Base-by-base conservation (phyloP, 495 filamentous ascomycete genomes). In the Tetracladium marchalianum region DNA sequence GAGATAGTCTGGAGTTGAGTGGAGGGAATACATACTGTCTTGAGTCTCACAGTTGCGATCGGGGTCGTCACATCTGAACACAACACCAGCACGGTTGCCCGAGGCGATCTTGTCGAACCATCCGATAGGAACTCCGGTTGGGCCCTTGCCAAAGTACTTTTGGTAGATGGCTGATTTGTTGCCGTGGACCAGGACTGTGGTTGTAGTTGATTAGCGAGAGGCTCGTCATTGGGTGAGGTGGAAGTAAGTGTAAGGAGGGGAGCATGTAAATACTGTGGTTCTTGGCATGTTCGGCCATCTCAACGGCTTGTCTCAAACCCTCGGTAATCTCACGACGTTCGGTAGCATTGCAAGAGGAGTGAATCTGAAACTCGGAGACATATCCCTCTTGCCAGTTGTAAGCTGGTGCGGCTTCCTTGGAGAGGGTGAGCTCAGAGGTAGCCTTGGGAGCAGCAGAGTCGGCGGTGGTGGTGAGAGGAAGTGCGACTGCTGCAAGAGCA, bases 61-160 rank as follows among this genome's bases (percentile, higher is more conserved):
- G 0, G 70, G 64, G 46, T 81, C 70, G 48, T 82, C 78, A 47
- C 77, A 79, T 9, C 75, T 66, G 51, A 78, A 77, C 11, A 72
- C 52, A 11, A 74, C 63, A 11, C 63, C 61, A 5, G 57, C 52
- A n/a, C 67, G 66, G 35, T 75, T 65, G 0, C 64, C 73, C 38
- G 58, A 64, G 51, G 72, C 59, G 19, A 79, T 61, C 32, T 67
- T 60, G 33, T 75, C 69, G 53, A 64, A 77, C 60, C 70, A 71
- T 5, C 76, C 77, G 40, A 77, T 61, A 4, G 68, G 64, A 43
- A 69, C 66, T 19, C 68, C 65, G 2, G 72, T 71, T 1, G 71
- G 55, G 9, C 63, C 54, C 41, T 65, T 57, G 27, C 76, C 70
- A 50, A 81, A 81, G 57, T 80, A 80, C 57, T 77, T 80, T 16